A percentile compares a stretch with the other conserved stretches of the same genome.
These are phyloP conservation scores for Cystobasidiaceae sp. DNA, from an alignment of 1,284 basidiomycete genomes.

Conservation along the genomic window DNA sequence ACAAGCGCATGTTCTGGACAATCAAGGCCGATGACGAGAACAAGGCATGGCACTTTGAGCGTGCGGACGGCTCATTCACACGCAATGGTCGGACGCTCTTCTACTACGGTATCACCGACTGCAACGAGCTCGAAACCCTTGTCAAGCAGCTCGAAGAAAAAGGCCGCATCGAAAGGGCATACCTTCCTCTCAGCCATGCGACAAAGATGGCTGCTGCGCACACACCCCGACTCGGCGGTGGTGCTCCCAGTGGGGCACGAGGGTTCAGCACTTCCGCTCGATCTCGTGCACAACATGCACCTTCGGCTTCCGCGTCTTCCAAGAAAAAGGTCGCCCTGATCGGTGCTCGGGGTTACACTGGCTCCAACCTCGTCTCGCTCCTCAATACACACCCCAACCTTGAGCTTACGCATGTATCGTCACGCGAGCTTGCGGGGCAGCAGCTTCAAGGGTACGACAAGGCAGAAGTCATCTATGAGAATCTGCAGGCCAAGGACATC, in stretches of 20 bases:
- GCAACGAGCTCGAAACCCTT: conserved; percentile 82
- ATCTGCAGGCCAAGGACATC: conserved; percentile 70
- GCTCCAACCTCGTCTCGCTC: conserved; percentile 80
- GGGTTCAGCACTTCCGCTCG: conserved; percentile 74
- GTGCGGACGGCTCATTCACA: conserved; percentile 95
- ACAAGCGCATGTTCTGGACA: conserved; percentile 94
- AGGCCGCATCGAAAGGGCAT: conserved; percentile 77
- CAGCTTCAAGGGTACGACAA: conserved; percentile 80
- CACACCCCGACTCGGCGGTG: conserved; percentile 57
- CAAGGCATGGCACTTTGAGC: conserved; percentile 97
- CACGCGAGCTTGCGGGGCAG: conserved; percentile 83
- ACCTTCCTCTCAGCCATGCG: conserved; percentile 63
- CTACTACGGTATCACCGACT: conserved; percentile 94
- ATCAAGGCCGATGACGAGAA: conserved; percentile 90
- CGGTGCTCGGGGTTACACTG: conserved; percentile 92
- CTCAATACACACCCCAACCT: conserved; percentile 81
- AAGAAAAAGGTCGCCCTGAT: conserved; percentile 85
- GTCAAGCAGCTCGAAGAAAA: conserved; percentile 78
- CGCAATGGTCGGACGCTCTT: conserved; percentile 84
- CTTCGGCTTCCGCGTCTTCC: conserved; percentile 17
- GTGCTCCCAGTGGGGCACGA: conserved; percentile 44
- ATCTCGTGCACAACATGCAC: conserved; percentile 35
- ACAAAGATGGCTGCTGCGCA: conserved; percentile 43
- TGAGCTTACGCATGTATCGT: conserved; percentile 88
- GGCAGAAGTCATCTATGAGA: conserved; percentile 66